phyloP scores from a whole-genome alignment of 2,329 filamentous ascomycete genomes.

The Aspergillus eucalypticola region DNA sequence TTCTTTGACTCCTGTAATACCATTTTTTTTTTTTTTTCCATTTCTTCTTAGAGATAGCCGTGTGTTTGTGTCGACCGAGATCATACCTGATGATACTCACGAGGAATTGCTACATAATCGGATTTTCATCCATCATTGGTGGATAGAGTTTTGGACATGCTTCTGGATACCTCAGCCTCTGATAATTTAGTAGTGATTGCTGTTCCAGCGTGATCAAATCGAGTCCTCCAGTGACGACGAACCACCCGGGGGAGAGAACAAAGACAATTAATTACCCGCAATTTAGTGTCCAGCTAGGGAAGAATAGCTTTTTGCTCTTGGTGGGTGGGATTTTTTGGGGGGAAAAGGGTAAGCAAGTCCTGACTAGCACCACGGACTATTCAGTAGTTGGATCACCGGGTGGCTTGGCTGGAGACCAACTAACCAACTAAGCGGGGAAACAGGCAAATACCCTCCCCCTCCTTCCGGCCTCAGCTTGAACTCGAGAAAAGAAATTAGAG shows the following conservation, averaged over 20 bases:
- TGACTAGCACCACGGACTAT: too few species aligned
- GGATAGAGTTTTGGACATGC: background rate
- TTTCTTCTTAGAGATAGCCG: conserved; percentile 10
- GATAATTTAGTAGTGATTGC: background rate
- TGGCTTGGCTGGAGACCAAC: too few species aligned
- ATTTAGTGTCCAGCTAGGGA: too few species aligned
- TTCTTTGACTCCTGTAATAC: conserved; percentile 9
- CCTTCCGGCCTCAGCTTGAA: background rate
- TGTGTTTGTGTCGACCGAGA: conserved; percentile 11
- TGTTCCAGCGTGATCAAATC: background rate
- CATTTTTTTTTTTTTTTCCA: conserved; percentile 7
- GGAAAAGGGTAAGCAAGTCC: too few species aligned
- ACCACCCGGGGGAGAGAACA: too few species aligned
- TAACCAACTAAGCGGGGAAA: too few species aligned
- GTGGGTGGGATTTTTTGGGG: too few species aligned
- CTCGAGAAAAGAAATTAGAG: background rate
- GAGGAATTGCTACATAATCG: conserved; percentile 19
- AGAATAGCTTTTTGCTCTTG: too few species aligned
- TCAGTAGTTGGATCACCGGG: too few species aligned
- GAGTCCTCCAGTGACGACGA: too few species aligned
- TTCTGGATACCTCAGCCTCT: background rate
- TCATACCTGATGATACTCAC: conserved; percentile 24
- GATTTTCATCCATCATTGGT: conserved; percentile 10
- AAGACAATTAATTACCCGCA: too few species aligned
- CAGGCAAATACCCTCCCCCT: background rate